Evolutionary conservation across 129 eudicot species (phyloP), one percentile per base, ranked within the genome.

Genomic region (Smallanthus sonchifolius): DNA sequence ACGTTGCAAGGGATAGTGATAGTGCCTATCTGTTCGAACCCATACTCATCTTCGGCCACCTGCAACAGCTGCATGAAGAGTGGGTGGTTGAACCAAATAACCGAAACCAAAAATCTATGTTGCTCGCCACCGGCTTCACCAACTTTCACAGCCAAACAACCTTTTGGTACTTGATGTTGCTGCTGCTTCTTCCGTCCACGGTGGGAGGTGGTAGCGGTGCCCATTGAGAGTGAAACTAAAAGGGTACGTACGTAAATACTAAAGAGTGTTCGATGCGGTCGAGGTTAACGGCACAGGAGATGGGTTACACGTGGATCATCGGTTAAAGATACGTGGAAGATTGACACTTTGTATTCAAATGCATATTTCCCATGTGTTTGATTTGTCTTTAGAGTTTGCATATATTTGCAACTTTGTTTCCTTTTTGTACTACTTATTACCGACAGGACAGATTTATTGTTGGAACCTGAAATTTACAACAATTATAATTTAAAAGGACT

Each of bases 1-100:
- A 88, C 84, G 59, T 78, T 80, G 24, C 93, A 88, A 47, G 93
- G 93, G 5, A 88, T 85, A 1, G 86, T 83, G 51, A 88, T 88
- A 2, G 89, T 67, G 38, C 90, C 93, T 2, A 83, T 88, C 2
- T 88, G 93, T 48, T 88, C 79, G 64, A 88, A 88, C 13, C 93
- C 93, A 44, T 83, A 87, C 42, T 87, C 92, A 10, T 87, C 88
- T 52, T 87, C 92, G 2, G 88, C 88, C 30, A 64, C 84, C 67
- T 87, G 83, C 43, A 88, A 72, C 68, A 88, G 57, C 74, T 80
- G 84, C 83, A 83, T 63, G 80, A 88, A 88, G 5, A 83, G 65
- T 1, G 90, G 93, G 42, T 88, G 93, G 42, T 75, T 83, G 35
- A 85, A 82, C 73, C 79, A 88, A 1, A 73, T 72, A 4, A 88